Percentiles rank a stretch among this genome's conserved stretches.
Evolutionary conservation across 2,329 filamentous ascomycete species (phyloP).

Genomic region (Aspergillus quadrilineatus): DNA sequence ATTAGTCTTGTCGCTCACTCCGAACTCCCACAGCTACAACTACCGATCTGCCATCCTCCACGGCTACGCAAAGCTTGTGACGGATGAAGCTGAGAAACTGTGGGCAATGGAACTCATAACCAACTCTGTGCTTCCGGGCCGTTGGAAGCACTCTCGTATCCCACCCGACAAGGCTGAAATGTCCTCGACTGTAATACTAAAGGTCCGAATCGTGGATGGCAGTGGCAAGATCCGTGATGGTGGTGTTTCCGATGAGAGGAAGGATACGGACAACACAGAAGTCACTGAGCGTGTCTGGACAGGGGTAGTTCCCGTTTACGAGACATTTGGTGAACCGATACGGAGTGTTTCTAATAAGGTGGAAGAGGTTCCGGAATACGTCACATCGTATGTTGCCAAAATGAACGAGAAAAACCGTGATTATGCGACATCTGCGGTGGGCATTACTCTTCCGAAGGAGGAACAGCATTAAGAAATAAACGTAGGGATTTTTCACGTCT

Average conservation of each 20-base stretch:
- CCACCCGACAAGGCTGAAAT: constrained; percentile 74
- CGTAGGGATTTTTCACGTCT: too few species aligned
- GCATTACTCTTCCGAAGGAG: constrained; percentile 28
- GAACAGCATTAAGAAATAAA: constrained; percentile 28
- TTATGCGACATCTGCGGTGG: constrained; percentile 42
- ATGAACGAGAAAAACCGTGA: constrained; percentile 46
- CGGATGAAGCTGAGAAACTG: constrained; percentile 66
- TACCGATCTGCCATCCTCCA: constrained; percentile 80
- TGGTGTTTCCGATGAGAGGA: constrained; percentile 60
- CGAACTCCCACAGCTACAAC: constrained; percentile 81
- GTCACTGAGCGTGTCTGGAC: constrained; percentile 56
- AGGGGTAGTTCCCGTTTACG: constrained; percentile 64
- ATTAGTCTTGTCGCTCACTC: constrained; percentile 74
- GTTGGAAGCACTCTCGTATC: constrained; percentile 68
- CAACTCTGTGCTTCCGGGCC: constrained; percentile 65
- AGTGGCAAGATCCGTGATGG: constrained; percentile 74
- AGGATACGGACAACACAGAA: constrained; percentile 51
- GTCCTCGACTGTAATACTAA: constrained; percentile 70
- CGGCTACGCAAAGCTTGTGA: constrained; percentile 68
- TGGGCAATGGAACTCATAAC: constrained; percentile 80
- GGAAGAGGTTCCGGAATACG: constrained; percentile 60
- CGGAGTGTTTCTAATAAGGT: constrained; percentile 60
- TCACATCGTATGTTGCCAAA: constrained; percentile 54
- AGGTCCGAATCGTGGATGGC: constrained; percentile 66
- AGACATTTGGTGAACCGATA: constrained; percentile 63